These are phyloP conservation scores for Hypericum androsaemum DNA, from an alignment of 345 rosid genomes.

Conservation along the genomic window DNA sequence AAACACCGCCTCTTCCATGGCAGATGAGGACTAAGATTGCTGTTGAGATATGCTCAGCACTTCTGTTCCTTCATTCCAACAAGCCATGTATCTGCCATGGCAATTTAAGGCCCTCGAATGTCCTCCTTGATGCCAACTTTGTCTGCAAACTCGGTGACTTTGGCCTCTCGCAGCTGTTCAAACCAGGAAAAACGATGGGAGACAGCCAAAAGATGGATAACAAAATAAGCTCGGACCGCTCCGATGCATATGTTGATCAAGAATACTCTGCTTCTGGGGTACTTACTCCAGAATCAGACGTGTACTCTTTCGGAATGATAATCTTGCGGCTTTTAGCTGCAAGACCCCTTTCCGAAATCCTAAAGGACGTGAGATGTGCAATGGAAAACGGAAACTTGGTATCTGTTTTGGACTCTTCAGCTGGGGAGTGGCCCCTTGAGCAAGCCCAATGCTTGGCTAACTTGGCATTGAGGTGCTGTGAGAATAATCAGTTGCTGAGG, in stretches of 20 bases:
- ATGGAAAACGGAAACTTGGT: conserved; percentile 48
- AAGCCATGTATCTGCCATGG: conserved; percentile 73
- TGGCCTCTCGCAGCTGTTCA: conserved; percentile 45
- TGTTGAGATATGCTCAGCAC: conserved; percentile 68
- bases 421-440: conserved; percentile 68
- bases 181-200: conserved; percentile 17
- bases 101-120: conserved; percentile 65
- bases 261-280: conserved; percentile 39
- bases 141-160: conserved; percentile 59
- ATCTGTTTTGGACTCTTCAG: conserved; percentile 49
- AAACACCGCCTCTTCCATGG: conserved; percentile 52
- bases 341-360: conserved; percentile 36
- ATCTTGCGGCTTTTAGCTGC: conserved; percentile 68
- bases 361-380: conserved; percentile 57
- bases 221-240: conserved; percentile 6
- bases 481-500: conserved; percentile 30
- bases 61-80: conserved; percentile 75
- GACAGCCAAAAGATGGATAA: neutral
- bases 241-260: conserved; percentile 40
- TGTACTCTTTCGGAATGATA: conserved; percentile 68
- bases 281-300: conserved; percentile 52
- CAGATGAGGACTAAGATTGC: conserved; percentile 55
- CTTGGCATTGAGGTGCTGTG: conserved; percentile 66
- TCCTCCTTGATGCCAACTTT: conserved; percentile 65
- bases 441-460: conserved; percentile 46